These are phyloP conservation scores for Phytophthora pseudosyringae DNA, from an alignment of 352 stramenopile genomes.

Conservation along the genomic window DNA sequence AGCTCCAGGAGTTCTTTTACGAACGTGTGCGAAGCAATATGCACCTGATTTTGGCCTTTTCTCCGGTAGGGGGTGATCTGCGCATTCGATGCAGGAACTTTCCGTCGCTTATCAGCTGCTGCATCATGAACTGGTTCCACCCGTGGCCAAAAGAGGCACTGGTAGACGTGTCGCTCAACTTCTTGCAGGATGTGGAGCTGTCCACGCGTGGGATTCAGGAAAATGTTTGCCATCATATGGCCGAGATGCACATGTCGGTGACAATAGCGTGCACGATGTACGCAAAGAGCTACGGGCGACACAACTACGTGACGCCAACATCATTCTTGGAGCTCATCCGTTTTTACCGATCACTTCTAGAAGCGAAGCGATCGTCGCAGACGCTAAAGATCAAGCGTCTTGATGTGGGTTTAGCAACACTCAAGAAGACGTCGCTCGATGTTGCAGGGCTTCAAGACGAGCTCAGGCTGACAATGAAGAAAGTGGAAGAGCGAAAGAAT, in stretches of 20 bases:
- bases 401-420: constrained; percentile 82
- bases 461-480: constrained; percentile 88
- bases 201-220: constrained; percentile 79
- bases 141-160: constrained; percentile 91
- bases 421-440: constrained; percentile 84
- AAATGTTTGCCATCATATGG: constrained; percentile 94
- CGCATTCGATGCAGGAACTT: constrained; percentile 84
- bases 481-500: constrained; percentile 92
- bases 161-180: constrained; percentile 86
- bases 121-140: constrained; percentile 92
- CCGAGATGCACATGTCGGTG: constrained; percentile 92
- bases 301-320: constrained; percentile 94
- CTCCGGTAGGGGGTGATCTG: constrained; percentile 77
- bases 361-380: constrained; percentile 60
- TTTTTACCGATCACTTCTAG: constrained; percentile 90
- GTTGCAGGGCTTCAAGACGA: constrained; percentile 85
- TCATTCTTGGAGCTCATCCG: constrained; percentile 93
- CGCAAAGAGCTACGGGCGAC: constrained; percentile 71
- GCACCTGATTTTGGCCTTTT: constrained; percentile 89
- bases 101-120: constrained; percentile 73
- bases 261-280: constrained; percentile 79
- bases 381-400: constrained; percentile 77
- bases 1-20: constrained; percentile 91
- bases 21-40: constrained; percentile 89
- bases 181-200: constrained; percentile 81